Base-by-base conservation (phyloP, 331 rosid species). In the Acacia concinna region DNA sequence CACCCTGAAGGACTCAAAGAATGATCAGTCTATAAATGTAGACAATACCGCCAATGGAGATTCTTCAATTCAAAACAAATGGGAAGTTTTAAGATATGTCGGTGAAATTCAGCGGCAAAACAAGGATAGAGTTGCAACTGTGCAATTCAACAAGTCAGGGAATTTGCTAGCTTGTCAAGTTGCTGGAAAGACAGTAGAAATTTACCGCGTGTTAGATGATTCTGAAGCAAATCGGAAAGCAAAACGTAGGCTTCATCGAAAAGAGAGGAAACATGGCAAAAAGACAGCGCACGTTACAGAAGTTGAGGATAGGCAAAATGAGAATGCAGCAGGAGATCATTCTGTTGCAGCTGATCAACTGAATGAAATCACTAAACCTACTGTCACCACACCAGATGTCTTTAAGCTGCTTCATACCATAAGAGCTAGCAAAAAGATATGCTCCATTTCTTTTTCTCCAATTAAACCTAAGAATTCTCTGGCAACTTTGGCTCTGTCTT, bases 91-190 rank as follows among this genome's bases (percentile, higher is more conserved):
- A 78, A 88, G 85, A 80, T 83, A 68, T 76, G 93, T 93, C 87
- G 99, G 99, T 77, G 99, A 91, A 86, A 81, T 95, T 82, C 90
- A 80, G 81, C 84, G 97, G 47, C 92, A 90, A 86, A 89, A 84
- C 86, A 90, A 89, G 75, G 97, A 95, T 72, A 95, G 99, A 87
- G 97, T 95, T 78, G 89, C 96, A 13, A 92, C 91, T 0, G 87
- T 95, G 80, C 88, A 86, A 84, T 95, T 93, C 81, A 89, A 88
- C 89, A 95, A 87, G 87, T n/a, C n/a, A n/a, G n/a, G n/a, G n/a
- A n/a, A n/a, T n/a, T n/a, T n/a, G n/a, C n/a, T n/a, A 74, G 99
- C 97, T 47, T 95, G 97, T 77, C 99, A 95, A 76, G 92, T 89
- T 75, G 98, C 99, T 0, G 99, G 98, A 68, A 93, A 95, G 86